A percentile compares a stretch with the other conserved stretches of the same genome.
These are phyloP conservation scores for Rhizopogon vesiculosus DNA, from an alignment of 768 basidiomycete genomes.

Conservation along the genomic window DNA sequence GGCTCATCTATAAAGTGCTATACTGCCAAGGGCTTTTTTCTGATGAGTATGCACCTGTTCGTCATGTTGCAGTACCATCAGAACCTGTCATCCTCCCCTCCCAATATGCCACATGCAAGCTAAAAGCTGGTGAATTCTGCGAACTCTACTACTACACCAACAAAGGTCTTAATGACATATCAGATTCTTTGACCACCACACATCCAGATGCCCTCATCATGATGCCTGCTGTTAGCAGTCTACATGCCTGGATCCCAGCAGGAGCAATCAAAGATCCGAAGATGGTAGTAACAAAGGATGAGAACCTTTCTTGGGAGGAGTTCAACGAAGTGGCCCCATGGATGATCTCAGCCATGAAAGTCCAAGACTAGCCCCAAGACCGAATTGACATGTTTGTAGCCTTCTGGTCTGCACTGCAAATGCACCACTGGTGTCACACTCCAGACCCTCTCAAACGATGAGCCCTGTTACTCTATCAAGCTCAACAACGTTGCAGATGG, in stretches of 20 bases:
- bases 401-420: constrained; percentile 5
- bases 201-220: no score
- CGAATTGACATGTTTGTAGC: constrained; percentile 4
- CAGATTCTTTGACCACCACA: no score
- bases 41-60: not conserved
- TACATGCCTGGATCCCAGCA: not conserved
- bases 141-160: constrained; percentile 2
- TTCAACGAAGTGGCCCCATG: constrained; percentile 5
- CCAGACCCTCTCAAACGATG: constrained; percentile 1
- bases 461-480: constrained; percentile 8
- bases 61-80: not conserved
- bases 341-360: constrained; percentile 6
- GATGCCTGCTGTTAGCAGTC: not conserved
- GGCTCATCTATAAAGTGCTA: no score
- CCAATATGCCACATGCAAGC: not conserved
- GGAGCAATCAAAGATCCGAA: constrained; percentile 2
- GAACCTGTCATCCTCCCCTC: not conserved
- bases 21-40: no score
- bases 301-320: constrained; percentile 7
- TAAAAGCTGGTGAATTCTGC: not conserved
- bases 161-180: not conserved
- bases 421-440: not conserved
- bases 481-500: constrained; percentile 4
- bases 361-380: constrained; percentile 2
- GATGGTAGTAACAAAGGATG: not conserved